Base-by-base conservation (phyloP, 331 rosid genomes). In the Quercus lobata region DNA sequence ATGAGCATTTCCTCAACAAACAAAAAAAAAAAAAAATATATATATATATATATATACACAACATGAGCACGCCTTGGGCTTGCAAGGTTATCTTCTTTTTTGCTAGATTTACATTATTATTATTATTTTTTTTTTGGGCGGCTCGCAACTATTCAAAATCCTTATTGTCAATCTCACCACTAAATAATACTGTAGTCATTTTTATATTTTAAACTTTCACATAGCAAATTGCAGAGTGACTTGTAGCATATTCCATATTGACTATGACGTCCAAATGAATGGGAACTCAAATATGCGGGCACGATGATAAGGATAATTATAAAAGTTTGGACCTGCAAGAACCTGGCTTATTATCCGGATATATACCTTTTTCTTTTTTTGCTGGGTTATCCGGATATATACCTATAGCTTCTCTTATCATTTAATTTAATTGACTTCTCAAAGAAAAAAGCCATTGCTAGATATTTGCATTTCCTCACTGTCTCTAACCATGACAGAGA, bases 181-280 rank as follows among this genome's bases (percentile, higher is more conserved):
- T 29, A 16, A 56, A 18, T 56, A 46, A 46, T 46, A 34, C 7
- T 34, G 37, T 6, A 12, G 54, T 4, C 17, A 3, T 14, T 11
- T 3, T 21, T 9, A 29, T 63, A 2, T 30, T 29, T 63, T 63
- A 3, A 63, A 9, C 22, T 65, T 25, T 46, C 55, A 63, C 56
- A 53, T 21, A 6, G 37, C 25, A 61, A 11, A 17, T 29, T 52
- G 29, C 37, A 37, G 21, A 15, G 56, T 1, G 6, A 18, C 12
- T 24, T 46, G 22, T 35, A 27, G 21, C 56, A 12, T 32, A 52
- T 53, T 79, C 72, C 30, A 54, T 73, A 24, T 30, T 5, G 65
- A 65, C 4, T 34, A 65, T 25, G 81, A 69, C 21, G 61, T 57
- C 81, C 81, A 70, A 78, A 70, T 24, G 27, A 25, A 15, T 70